Evolutionary conservation across 164 flowering plant genomes (phyloP).

Genomic region (Cinnamomum chago): DNA sequence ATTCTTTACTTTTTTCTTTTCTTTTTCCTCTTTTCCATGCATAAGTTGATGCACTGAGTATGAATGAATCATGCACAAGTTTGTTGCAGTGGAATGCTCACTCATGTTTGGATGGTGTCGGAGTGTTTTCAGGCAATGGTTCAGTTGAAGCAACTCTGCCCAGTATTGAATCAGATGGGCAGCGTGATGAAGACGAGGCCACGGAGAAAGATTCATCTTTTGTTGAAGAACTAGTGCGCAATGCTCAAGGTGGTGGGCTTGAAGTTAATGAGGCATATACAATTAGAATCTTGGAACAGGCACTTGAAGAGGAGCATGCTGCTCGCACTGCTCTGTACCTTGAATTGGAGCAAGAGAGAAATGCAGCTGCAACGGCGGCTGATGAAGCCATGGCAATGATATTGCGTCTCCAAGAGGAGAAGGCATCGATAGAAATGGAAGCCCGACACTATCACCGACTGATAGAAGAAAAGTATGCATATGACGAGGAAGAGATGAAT

Average conservation of each 20-base stretch:
- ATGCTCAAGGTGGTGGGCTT: slow-evolving; percentile 6
- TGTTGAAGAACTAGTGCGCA: slow-evolving; percentile 19
- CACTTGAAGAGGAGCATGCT: slow-evolving; percentile 62
- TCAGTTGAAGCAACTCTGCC: slow-evolving; percentile 18
- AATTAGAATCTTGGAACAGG: slow-evolving; percentile 46
- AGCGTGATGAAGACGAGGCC: slow-evolving; percentile 21
- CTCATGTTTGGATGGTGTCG: slow-evolving; percentile 28
- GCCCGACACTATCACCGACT: slow-evolving; percentile 82
- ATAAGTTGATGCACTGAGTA: too few relatives aligned
- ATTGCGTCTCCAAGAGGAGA: slow-evolving; percentile 82
- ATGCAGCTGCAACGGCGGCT: slow-evolving; percentile 86
- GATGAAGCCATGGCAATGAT: slow-evolving; percentile 99
- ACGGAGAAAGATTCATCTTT: slow-evolving; percentile 19
- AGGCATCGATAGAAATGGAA: slow-evolving; percentile 84
- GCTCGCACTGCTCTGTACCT: slow-evolving; percentile 49
- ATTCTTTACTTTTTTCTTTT: too few relatives aligned
- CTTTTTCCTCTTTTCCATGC: too few relatives aligned
- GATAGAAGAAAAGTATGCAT: slow-evolving; percentile 77
- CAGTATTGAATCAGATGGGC: slow-evolving; percentile 20
- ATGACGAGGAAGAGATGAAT: slow-evolving; percentile 89
- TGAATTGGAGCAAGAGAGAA: slow-evolving; percentile 92
- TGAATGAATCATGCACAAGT: background rate
- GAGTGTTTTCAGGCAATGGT: slow-evolving; percentile 15
- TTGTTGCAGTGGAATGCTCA: background rate
- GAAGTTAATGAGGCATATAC: slow-evolving; percentile 27